Base-by-base conservation (phyloP, 2,329 filamentous ascomycete species). In the Ophiognomonia clavigignenti-juglandacearum region DNA sequence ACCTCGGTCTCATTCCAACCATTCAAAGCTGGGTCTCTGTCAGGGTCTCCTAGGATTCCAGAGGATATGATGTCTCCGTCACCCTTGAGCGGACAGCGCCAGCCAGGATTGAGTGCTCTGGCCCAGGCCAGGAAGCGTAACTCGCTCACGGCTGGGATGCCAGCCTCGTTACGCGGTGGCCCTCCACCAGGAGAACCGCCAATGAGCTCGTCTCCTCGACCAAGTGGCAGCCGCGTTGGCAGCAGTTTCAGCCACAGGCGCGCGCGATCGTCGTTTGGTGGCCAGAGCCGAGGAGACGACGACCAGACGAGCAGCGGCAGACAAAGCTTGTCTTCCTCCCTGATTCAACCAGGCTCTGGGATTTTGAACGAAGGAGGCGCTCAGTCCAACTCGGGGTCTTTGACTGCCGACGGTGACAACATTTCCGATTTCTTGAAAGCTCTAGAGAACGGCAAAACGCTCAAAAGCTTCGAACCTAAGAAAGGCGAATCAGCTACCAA, bases 11-110 rank as follows among this genome's bases (percentile, higher is more conserved):
- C 88, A 1, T 96, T 96, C 59, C 88, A 95, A 57, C 91, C 92
- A 0, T 98, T 98, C 72, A 98, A 98, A 66, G 88, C 91, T 13
- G 92, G 92, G 10, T 95, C 92, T 2, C 73, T 97, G n/a, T 95
- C 91, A 2, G 89, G 87, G 4, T 96, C 91, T 4, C 92, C 91
- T 0, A 70, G 75, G 24, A 62, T 70, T 6, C 61, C 66, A 3
- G 77, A 80, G 11, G 62, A 67, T 13, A 78, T 80, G 40, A 61
- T 71, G 2, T 75, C 79, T 13, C 69, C 74, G 26, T 84, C 81
- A 3, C 76, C 79, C 3, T 71, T 74, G 37, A 80, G 78, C 1
- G 59, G 74, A 8, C 66, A 69, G 19, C 71, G 77, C 22, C 65
- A 69, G 6, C 73, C 71, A 3, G 71, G 71, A 4, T 61, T 76